Evolutionary conservation across 805 yeast species (phyloP), one percentile per base, ranked within the genome.

Genomic region (Candida ipomoeae): DNA sequence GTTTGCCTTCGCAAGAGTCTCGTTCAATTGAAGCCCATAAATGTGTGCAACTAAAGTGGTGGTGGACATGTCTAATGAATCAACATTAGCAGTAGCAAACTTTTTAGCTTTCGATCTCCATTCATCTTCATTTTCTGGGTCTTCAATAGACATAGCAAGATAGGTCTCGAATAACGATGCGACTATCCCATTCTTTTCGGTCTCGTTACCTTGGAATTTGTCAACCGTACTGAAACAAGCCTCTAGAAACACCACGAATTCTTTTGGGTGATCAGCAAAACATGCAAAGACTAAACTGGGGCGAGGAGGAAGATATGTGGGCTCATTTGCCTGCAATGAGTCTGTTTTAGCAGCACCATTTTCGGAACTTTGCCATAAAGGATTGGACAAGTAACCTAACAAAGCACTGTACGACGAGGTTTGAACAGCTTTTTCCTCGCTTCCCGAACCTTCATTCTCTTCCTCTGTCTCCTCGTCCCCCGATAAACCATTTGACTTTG

Each of bases 231-330:
- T 88, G 14, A 90, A 68, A 59, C 96, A 89, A 0, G 98, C 97
- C 64, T 94, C 99, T 50, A 94, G 67, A 55, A 94, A 94, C 6
- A 88, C 87, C 23, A 91, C 94, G 74, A 94, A 92, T 62, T 91
- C 94, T 61, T 84, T 80, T 0, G 94, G 90, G 62, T 87, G 89
- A 56, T 84, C 80, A n/a, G 87, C 81, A 64, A 94, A 94, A 1
- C 95, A 83, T 2, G 92, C 84, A 62, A 89, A 94, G 1, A 92
- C 87, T 37, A 92, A 74, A 41, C 90, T 77, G 6, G 98, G 98
- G 46, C 84, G 78, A 3, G 99, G 99, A 1, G 98, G 97, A 46
- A 85, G 84, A 65, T 94, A 94, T 0, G 94, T 87, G 14, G 91
- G 85, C 36, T 62, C 50, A 15, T 26, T 36, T 20, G 14, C 37